A percentile compares a stretch with the other conserved stretches of the same genome.
These are phyloP conservation scores for Micractinium conductrix DNA, from an alignment of 139 green algal genomes.

Conservation along the genomic window DNA sequence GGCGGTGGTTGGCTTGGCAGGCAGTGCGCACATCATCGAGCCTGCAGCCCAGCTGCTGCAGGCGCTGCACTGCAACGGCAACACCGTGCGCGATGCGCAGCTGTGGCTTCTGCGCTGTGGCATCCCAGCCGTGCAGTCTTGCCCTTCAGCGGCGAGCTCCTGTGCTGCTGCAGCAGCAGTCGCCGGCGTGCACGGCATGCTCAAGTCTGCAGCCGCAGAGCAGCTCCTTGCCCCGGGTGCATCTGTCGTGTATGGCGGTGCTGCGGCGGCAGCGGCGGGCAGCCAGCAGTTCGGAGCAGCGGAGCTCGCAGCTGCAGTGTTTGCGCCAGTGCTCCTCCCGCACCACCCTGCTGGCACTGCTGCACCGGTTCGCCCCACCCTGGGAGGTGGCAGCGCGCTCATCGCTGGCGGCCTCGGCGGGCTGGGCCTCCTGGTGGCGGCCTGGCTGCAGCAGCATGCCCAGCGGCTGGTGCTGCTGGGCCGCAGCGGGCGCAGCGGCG, in stretches of 20 bases:
- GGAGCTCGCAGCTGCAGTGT: not conserved
- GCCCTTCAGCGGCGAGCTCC: not conserved
- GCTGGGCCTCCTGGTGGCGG: slow-evolving; percentile 64
- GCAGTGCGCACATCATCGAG: not conserved
- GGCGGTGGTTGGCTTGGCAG: not conserved
- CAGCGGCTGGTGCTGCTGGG: slow-evolving; percentile 14
- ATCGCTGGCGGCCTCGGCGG: slow-evolving; percentile 57
- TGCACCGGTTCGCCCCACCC: too few relatives aligned
- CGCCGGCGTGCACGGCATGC: slow-evolving; percentile 12
- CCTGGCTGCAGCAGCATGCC: slow-evolving; percentile 65
- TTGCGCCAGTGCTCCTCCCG: not conserved
- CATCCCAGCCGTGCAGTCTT: not conserved
- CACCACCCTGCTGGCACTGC: too few relatives aligned
- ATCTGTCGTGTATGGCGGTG: not conserved
- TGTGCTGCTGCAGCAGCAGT: too few relatives aligned
- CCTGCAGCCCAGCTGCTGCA: not conserved
- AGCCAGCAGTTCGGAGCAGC: not conserved
- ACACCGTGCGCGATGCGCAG: not conserved
- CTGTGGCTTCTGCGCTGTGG: not conserved
- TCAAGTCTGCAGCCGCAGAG: slow-evolving; percentile 21
- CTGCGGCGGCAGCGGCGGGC: not conserved
- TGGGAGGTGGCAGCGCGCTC: too few relatives aligned
- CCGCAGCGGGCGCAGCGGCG: not conserved
- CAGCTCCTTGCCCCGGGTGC: not conserved
- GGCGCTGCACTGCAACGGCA: not conserved